Evolutionary conservation across 2,329 filamentous ascomycete species (phyloP), one percentile per base, ranked within the genome.

Genomic region (Pseudopithomyces maydicus): DNA sequence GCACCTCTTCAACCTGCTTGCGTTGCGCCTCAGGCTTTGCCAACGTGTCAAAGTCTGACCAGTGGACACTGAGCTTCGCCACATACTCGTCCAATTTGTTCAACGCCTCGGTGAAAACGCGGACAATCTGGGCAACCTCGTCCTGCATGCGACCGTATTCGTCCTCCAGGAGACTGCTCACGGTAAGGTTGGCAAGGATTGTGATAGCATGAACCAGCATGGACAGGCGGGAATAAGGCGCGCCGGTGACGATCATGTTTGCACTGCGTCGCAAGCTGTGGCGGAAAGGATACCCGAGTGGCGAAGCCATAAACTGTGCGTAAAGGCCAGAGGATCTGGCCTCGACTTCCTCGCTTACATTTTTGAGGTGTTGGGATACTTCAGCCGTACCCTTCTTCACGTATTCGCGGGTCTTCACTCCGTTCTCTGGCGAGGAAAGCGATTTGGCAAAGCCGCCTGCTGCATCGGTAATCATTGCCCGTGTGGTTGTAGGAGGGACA

Each of bases 111-210:
- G 91, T 93, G 58, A 96, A 85, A 1, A 87, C 85, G 45, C 89
- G 85, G 49, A 97, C 85, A 55, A 96, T 88, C 47, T 78, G 78
- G 1, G 90, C 86, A 2, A 98, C 87, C 62, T 95, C 90, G 42
- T 87, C 83, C 63, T 96, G 89, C n/a, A 96, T 94, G 65, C 91
- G 90, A 14, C 94, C 94, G 70, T 88, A 95, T 45, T 84, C 84
- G 72, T 98, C 94, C 74, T 98, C 93, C 3, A 81, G 80, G 52
- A 97, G 77, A 74, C 90, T 94, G 59, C 85, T 84, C 3, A 91
- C 84, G 0, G 90, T 85, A 26, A 98, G 81, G 48, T 84, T 82
- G 12, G 85, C 86, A 38, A 95, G 78, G 0, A 89, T 85, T 57
- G 87, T 86, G n/a, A 88, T 82, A 1, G 91, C 89, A 70, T 76